These are phyloP conservation scores for Collybia nuda DNA, from an alignment of 768 basidiomycete species.

Conservation along the genomic window DNA sequence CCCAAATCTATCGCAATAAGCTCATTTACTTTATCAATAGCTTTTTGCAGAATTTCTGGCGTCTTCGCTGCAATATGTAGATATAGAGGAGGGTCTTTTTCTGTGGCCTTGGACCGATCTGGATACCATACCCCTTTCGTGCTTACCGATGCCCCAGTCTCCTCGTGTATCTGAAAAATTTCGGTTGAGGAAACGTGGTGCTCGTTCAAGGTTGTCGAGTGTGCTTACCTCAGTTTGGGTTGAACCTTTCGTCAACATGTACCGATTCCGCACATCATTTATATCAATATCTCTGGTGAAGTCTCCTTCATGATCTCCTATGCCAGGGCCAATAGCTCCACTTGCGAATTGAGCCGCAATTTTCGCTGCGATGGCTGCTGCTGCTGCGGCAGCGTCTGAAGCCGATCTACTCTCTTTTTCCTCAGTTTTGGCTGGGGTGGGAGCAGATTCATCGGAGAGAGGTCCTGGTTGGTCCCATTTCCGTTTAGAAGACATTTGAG, in stretches of 20 bases:
- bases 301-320: conserved; percentile 65
- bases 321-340: conserved; percentile 39
- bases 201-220: not conserved
- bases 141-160: conserved; percentile 88
- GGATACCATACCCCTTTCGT: conserved; percentile 97
- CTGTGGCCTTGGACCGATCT: conserved; percentile 84
- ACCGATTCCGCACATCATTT: conserved; percentile 92
- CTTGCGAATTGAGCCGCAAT: conserved; percentile 82
- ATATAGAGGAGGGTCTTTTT: conserved; percentile 90
- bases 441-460: conserved; percentile 34
- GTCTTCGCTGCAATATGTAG: conserved; percentile 84
- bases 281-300: conserved; percentile 93
- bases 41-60: conserved; percentile 61
- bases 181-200: not conserved
- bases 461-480: conserved; percentile 76
- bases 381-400: conserved; percentile 61
- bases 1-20: conserved; percentile 73
- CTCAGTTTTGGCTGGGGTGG: conserved; percentile 3
- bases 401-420: conserved; percentile 55
- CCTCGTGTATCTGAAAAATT: conserved; percentile 70
- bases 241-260: conserved; percentile 87
- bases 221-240: conserved; percentile 81
- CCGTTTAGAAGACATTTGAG: conserved; percentile 63
- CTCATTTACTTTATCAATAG: conserved; percentile 70
- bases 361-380: conserved; percentile 89